phyloP scores from a whole-genome alignment of 306 rosid species.

The Aeschynomene evenia region DNA sequence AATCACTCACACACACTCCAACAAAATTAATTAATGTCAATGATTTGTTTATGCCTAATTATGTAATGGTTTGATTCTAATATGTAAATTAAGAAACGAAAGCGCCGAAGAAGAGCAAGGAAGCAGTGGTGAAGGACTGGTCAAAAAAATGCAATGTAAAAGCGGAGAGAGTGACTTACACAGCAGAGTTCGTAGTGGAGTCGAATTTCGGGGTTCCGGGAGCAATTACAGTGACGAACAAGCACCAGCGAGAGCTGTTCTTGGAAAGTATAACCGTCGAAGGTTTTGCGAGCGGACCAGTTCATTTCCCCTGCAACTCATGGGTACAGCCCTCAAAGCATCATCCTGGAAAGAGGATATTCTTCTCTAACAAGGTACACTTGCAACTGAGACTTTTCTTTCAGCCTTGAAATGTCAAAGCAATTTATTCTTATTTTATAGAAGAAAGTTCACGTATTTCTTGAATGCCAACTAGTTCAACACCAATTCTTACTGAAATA shows the following conservation, averaged over 20 bases:
- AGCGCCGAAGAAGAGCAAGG: slow-evolving; percentile 66
- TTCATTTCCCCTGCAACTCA: slow-evolving; percentile 84
- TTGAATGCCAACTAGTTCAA: slow-evolving; percentile 1
- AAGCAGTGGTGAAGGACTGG: slow-evolving; percentile 70
- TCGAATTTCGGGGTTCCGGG: slow-evolving; percentile 77
- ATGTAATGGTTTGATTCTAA: neutral
- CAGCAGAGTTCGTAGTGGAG: slow-evolving; percentile 67
- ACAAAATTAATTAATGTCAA: neutral
- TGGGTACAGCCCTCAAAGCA: slow-evolving; percentile 74
- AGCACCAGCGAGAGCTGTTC: slow-evolving; percentile 73
- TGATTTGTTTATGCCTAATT: neutral
- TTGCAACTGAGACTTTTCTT: no score
- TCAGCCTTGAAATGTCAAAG: slow-evolving; percentile 11
- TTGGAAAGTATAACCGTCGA: slow-evolving; percentile 71
- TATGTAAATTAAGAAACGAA: slow-evolving; percentile 45
- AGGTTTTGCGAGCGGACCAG: slow-evolving; percentile 68
- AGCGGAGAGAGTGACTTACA: slow-evolving; percentile 69
- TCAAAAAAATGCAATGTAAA: slow-evolving; percentile 60
- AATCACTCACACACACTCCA: no score
- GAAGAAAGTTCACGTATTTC: neutral
- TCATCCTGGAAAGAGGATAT: slow-evolving; percentile 61
- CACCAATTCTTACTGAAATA: no score
- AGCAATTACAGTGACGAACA: slow-evolving; percentile 68
- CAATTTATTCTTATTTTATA: neutral
- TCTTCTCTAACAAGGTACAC: slow-evolving; percentile 80